A percentile compares a stretch with the other conserved stretches of the same genome.
Evolutionary conservation across 1,284 basidiomycete species (phyloP).

Genomic region (Ceratobasidium sp.): DNA sequence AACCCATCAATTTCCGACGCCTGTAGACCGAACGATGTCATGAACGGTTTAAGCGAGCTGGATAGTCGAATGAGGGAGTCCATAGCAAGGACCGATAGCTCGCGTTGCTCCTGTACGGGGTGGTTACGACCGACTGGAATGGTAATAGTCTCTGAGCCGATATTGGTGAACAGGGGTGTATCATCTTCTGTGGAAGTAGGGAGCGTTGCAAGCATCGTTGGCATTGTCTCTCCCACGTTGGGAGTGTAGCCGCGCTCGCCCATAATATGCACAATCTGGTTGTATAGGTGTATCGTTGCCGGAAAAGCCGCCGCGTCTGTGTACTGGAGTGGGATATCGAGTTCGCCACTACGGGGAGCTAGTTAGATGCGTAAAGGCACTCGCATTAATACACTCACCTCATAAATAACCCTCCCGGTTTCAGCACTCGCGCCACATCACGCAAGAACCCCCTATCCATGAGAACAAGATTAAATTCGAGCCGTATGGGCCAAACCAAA

Average conservation of each 20-base stretch:
- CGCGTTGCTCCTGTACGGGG: not conserved
- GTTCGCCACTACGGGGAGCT: conserved; percentile 4
- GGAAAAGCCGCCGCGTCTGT: not conserved
- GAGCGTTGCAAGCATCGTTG: not conserved
- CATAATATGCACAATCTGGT: conserved; percentile 11
- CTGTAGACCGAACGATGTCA: not conserved
- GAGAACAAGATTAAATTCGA: not conserved
- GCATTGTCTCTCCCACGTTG: conserved; percentile 6
- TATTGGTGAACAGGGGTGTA: not conserved
- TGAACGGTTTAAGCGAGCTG: conserved; percentile 12
- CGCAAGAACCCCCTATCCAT: not conserved
- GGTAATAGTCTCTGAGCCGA: not conserved
- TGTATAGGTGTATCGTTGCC: conserved; percentile 19
- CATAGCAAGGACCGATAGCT: conserved; percentile 26
- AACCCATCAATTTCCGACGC: conserved; percentile 13
- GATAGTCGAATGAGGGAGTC: not conserved
- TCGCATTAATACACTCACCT: not conserved
- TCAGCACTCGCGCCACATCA: conserved; percentile 19
- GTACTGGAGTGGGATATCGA: conserved; percentile 10
- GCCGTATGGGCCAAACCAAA: too few species aligned
- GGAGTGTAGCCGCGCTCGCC: conserved; percentile 27
- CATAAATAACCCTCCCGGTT: conserved; percentile 35
- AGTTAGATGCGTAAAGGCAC: not conserved
- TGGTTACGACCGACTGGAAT: conserved; percentile 17
- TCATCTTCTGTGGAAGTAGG: not conserved